A percentile compares a stretch with the other conserved stretches of the same genome.
Evolutionary conservation across 2,329 filamentous ascomycete species (phyloP).

Genomic region (Colletotrichum trifolii): DNA sequence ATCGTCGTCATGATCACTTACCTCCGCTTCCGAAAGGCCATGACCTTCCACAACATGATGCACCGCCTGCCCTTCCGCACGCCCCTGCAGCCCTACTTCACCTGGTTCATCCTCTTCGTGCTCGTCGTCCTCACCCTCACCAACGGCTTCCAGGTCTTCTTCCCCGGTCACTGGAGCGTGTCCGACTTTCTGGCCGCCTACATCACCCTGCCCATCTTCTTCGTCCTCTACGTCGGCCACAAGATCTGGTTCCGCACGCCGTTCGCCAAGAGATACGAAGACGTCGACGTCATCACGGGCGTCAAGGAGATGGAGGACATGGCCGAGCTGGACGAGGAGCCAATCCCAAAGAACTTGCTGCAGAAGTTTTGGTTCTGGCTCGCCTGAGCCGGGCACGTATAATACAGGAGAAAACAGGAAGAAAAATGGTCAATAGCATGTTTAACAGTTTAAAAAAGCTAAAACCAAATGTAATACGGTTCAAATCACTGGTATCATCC

Average conservation of each 20-base stretch:
- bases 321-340: slow-evolving; percentile 58
- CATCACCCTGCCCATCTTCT: slow-evolving; percentile 71
- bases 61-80: slow-evolving; percentile 63
- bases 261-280: slow-evolving; percentile 52
- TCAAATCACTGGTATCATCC: no score
- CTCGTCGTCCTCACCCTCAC: slow-evolving; percentile 74
- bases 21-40: slow-evolving; percentile 68
- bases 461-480: no score
- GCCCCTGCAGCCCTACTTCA: slow-evolving; percentile 70
- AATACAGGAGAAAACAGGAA: neutral
- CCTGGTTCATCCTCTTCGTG: slow-evolving; percentile 68
- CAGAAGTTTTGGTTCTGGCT: slow-evolving; percentile 69
- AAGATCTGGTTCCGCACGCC: slow-evolving; percentile 62
- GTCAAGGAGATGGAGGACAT: slow-evolving; percentile 72
- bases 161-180: slow-evolving; percentile 70
- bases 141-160: slow-evolving; percentile 82
- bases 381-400: slow-evolving; percentile 46
- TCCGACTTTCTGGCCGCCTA: slow-evolving; percentile 74
- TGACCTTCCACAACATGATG: slow-evolving; percentile 62
- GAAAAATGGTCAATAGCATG: neutral
- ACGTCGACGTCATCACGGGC: slow-evolving; percentile 68
- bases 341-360: slow-evolving; percentile 61
- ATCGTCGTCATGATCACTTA: slow-evolving; percentile 68
- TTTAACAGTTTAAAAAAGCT: no score
- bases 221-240: slow-evolving; percentile 70